Percentiles rank a stretch among this genome's conserved stretches.
phyloP scores from a whole-genome alignment of 2,329 filamentous ascomycete species.

The Exophiala sp. region DNA sequence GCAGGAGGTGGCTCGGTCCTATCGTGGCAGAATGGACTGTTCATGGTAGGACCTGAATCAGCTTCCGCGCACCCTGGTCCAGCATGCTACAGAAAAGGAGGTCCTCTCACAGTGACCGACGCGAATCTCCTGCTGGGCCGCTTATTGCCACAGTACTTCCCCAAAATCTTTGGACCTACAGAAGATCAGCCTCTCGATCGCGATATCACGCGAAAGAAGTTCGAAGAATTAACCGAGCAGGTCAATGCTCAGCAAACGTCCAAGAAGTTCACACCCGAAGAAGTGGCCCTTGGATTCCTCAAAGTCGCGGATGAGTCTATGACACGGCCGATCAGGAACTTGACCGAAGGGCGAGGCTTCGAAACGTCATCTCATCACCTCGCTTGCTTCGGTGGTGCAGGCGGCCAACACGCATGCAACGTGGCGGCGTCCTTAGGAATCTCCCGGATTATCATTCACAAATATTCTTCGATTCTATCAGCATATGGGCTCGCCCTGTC shows the following conservation, averaged over 20 bases:
- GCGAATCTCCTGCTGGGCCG: slow-evolving; percentile 83
- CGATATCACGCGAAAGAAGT: slow-evolving; percentile 40
- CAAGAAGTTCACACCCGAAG: slow-evolving; percentile 31
- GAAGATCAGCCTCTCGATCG: slow-evolving; percentile 64
- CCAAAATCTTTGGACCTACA: slow-evolving; percentile 83
- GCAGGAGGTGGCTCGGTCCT: slow-evolving; percentile 57
- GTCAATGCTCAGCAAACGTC: slow-evolving; percentile 39
- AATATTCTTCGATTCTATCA: slow-evolving; percentile 41
- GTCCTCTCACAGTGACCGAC: slow-evolving; percentile 87
- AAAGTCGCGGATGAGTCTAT: slow-evolving; percentile 43
- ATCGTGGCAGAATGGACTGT: slow-evolving; percentile 80
- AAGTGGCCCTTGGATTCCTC: slow-evolving; percentile 41
- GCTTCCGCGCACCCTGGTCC: slow-evolving; percentile 85
- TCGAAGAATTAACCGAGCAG: slow-evolving; percentile 40
- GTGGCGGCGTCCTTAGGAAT: slow-evolving; percentile 43
- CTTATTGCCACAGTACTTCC: slow-evolving; percentile 69
- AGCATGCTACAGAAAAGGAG: slow-evolving; percentile 85
- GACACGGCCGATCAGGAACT: slow-evolving; percentile 32
- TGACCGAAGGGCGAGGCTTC: slow-evolving; percentile 29
- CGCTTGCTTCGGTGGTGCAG: slow-evolving; percentile 34
- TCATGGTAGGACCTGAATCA: slow-evolving; percentile 85
- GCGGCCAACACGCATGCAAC: slow-evolving; percentile 40
- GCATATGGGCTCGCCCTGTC: slow-evolving; percentile 46
- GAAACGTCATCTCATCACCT: slow-evolving; percentile 31
- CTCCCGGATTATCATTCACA: slow-evolving; percentile 37